Percentiles rank a stretch among this genome's conserved stretches.
phyloP scores from a whole-genome alignment of 352 stramenopile genomes.

The Pythium dissotocum region DNA sequence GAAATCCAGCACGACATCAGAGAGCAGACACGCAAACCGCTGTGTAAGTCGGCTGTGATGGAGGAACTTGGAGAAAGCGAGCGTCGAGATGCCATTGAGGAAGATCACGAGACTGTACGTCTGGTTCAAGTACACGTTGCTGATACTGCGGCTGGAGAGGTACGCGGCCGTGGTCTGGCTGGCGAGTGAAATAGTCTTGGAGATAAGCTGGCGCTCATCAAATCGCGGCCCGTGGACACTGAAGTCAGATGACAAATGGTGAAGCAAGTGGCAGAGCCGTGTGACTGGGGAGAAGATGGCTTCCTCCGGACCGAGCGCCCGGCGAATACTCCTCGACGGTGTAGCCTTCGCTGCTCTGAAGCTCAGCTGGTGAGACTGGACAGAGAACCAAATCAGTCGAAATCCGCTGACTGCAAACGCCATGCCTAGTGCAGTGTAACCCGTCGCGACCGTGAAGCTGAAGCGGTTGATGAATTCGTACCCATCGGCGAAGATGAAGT shows the following conservation, averaged over 20 bases:
- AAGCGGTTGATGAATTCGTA: slow-evolving; percentile 14
- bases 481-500: slow-evolving; percentile 27
- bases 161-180: slow-evolving; percentile 17
- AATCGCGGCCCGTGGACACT: slow-evolving; percentile 23
- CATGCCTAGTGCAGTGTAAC: slow-evolving; percentile 6
- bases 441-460: background rate
- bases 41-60: background rate
- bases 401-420: slow-evolving; percentile 10
- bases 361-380: slow-evolving; percentile 2
- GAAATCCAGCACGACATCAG: slow-evolving; percentile 30
- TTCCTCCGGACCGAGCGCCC: too few species aligned
- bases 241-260: background rate
- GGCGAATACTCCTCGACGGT: too few species aligned
- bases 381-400: slow-evolving; percentile 16
- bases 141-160: slow-evolving; percentile 16
- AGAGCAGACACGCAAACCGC: slow-evolving; percentile 21
- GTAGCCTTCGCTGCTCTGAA: slow-evolving; percentile 1
- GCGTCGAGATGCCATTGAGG: slow-evolving; percentile 7
- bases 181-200: background rate
- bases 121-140: slow-evolving; percentile 22
- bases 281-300: too few species aligned
- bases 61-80: background rate
- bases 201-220: background rate
- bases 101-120: slow-evolving; percentile 22
- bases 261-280: too few species aligned